phyloP scores from a whole-genome alignment of 805 yeast species.

The Cyberlindnera mycetangii region DNA sequence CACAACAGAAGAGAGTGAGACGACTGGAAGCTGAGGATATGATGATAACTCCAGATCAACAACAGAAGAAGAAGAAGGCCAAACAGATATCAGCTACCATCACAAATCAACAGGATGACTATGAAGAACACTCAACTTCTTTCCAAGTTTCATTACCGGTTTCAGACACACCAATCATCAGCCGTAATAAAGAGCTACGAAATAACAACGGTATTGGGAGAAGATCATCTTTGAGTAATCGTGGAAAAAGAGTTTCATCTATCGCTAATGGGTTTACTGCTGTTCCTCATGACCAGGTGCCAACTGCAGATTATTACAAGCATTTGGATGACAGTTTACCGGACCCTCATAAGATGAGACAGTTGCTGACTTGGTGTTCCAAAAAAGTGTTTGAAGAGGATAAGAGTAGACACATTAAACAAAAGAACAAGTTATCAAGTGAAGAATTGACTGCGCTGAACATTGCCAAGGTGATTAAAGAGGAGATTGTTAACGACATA shows the following conservation, averaged over 20 bases:
- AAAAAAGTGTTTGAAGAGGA: constrained; percentile 39
- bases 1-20: constrained; percentile 12
- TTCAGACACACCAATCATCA: constrained; percentile 38
- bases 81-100: constrained; percentile 1
- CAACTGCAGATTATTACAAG: constrained; percentile 53
- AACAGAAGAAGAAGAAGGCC: constrained; percentile 11
- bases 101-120: constrained; percentile 7
- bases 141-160: constrained; percentile 31
- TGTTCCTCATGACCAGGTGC: constrained; percentile 62
- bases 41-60: constrained; percentile 23
- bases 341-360: constrained; percentile 72
- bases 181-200: constrained; percentile 34
- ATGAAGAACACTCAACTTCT: constrained; percentile 26
- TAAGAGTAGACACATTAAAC: constrained; percentile 26
- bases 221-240: constrained; percentile 48
- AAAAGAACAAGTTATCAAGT: constrained; percentile 26
- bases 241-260: constrained; percentile 74
- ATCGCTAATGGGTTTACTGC: constrained; percentile 71
- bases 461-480: constrained; percentile 62
- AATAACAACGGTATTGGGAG: constrained; percentile 30
- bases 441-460: constrained; percentile 43
- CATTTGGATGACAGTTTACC: constrained; percentile 60
- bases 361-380: constrained; percentile 65
- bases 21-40: constrained; percentile 20
- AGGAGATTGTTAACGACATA: constrained; percentile 58